Conservation (phyloP, 192 early-diverging fungal genomes). For the Coemansia sp. region DNA sequence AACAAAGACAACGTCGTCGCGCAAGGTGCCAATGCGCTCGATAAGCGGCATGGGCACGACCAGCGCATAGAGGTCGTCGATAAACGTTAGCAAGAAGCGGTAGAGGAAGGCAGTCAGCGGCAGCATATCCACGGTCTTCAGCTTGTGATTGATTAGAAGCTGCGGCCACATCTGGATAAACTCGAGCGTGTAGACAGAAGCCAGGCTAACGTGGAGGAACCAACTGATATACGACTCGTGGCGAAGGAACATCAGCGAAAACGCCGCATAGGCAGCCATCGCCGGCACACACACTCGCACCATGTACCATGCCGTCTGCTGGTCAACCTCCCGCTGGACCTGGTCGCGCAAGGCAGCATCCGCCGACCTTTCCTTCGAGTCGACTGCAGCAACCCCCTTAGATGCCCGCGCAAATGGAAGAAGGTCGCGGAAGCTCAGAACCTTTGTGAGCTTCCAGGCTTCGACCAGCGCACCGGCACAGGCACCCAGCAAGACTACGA, state of each 20-base stretch:
- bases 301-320: slow-evolving; percentile 55
- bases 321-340: slow-evolving; percentile 51
- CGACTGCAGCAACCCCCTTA: neutral
- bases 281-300: slow-evolving; percentile 45
- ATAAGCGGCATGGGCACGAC: slow-evolving; percentile 59
- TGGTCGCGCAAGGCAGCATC: slow-evolving; percentile 10
- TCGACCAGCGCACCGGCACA: slow-evolving; percentile 51
- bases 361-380: neutral
- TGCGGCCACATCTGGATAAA: slow-evolving; percentile 62
- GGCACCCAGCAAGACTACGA: slow-evolving; percentile 51
- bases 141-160: slow-evolving; percentile 59
- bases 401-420: neutral
- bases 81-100: slow-evolving; percentile 56
- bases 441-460: slow-evolving; percentile 55
- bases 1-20: slow-evolving; percentile 58
- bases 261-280: slow-evolving; percentile 50
- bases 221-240: slow-evolving; percentile 57
- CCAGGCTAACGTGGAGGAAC: slow-evolving; percentile 53
- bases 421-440: slow-evolving; percentile 24
- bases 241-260: slow-evolving; percentile 50
- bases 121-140: slow-evolving; percentile 58
- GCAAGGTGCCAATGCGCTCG: slow-evolving; percentile 57
- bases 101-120: slow-evolving; percentile 58
- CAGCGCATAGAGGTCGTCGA: slow-evolving; percentile 62
- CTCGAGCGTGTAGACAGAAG: slow-evolving; percentile 57